phyloP scores from a whole-genome alignment of 257 asterid species.

The Apocynum venetum region DNA sequence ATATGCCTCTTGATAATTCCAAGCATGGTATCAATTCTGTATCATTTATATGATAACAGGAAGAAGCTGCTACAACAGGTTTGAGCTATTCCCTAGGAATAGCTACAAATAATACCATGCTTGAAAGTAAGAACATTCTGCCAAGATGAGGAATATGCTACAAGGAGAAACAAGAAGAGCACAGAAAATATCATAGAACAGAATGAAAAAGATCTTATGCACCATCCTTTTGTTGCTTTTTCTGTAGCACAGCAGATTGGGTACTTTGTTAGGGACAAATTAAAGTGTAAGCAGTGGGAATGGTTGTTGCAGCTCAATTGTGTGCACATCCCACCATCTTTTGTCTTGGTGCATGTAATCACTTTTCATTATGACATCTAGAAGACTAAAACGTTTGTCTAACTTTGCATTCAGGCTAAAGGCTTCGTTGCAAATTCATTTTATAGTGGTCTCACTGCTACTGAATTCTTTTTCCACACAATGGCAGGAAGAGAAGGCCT shows the following conservation, averaged over 20 bases:
- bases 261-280: background rate
- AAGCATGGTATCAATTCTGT: background rate
- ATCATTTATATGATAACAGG: background rate
- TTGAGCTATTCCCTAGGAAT: background rate
- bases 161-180: background rate
- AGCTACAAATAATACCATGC: background rate
- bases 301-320: background rate
- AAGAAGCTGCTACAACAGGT: background rate
- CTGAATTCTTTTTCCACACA: constrained; percentile 97
- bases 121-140: background rate
- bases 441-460: constrained; percentile 80
- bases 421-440: constrained; percentile 96
- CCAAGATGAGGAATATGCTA: background rate
- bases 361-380: background rate
- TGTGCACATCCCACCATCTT: background rate
- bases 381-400: background rate
- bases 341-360: background rate
- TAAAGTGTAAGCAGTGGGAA: background rate
- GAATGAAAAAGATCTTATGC: background rate
- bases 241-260: background rate
- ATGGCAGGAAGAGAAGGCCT: constrained; percentile 99
- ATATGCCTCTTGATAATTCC: background rate
- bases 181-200: background rate
- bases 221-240: background rate
- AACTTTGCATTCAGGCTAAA: constrained; percentile 63